phyloP scores from a whole-genome alignment of 371 early-diverging fungal species.

The Funneliformis caledonium region DNA sequence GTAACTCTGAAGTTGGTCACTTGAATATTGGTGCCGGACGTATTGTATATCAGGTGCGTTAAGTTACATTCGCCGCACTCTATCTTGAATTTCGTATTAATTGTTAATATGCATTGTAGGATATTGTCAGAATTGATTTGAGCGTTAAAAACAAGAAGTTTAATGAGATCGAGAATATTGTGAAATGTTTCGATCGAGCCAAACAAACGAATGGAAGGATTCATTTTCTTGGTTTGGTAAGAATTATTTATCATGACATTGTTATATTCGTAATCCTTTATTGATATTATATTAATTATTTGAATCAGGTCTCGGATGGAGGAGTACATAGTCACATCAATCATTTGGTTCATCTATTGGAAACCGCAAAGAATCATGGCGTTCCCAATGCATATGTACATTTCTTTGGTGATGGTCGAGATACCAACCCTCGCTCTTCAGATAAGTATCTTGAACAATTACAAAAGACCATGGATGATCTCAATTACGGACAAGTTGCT shows the following conservation, averaged over 20 bases:
- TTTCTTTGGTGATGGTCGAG: slow-evolving; percentile 99
- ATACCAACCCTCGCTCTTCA: slow-evolving; percentile 93
- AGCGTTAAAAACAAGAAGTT: slow-evolving; percentile 83
- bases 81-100: background rate
- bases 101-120: slow-evolving; percentile 55
- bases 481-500: slow-evolving; percentile 87
- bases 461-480: slow-evolving; percentile 46
- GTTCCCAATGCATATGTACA: slow-evolving; percentile 94
- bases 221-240: slow-evolving; percentile 94
- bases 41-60: slow-evolving; percentile 90
- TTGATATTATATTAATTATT: background rate
- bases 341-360: slow-evolving; percentile 87
- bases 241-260: slow-evolving; percentile 33
- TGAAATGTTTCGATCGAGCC: slow-evolving; percentile 84
- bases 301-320: slow-evolving; percentile 88
- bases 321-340: slow-evolving; percentile 99
- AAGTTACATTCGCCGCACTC: too few relatives aligned
- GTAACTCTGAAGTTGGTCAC: slow-evolving; percentile 99
- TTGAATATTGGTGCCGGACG: slow-evolving; percentile 99
- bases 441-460: slow-evolving; percentile 73
- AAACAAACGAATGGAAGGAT: slow-evolving; percentile 86
- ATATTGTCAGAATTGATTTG: slow-evolving; percentile 97
- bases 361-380: slow-evolving; percentile 81
- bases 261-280: slow-evolving; percentile 9
- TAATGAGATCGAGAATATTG: slow-evolving; percentile 74